Base-by-base conservation (phyloP, 345 rosid species). In the Clarkia xantiana region DNA sequence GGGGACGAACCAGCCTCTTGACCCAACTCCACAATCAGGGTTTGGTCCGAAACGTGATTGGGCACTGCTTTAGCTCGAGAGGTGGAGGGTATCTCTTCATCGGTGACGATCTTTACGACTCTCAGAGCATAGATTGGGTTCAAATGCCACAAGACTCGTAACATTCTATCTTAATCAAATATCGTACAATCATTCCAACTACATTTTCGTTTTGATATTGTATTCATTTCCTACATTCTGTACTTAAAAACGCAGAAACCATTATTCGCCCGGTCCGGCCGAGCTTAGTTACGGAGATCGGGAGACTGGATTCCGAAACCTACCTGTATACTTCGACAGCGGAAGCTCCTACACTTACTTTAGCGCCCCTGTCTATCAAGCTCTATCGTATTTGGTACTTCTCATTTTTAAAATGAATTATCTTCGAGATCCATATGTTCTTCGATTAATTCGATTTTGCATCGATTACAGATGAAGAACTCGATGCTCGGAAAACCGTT, bases 261-360 rank as follows among this genome's bases (percentile, higher is more conserved):
- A 78, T 58, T 91, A 87, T 54, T 86, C 96, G 2, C 95, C 95
- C 7, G 90, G 94, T 49, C 48, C 47, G 18, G 89, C 83, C 10
- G 95, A 91, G 39, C 80, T 91, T 45, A 14, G 56, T 14, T 82
- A 62, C 45, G 79, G 74, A 7, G 90, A 90, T 23, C 82, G 70
- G 55, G 19, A 80, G 29, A 78, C 95, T 0, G 87, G 77, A 42
- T 16, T 69, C 14, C 76, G 64, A 67, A 76, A 87, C 63, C 56
- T 91, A 41, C 59, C 46, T 3, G 47, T 63, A 29, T 54, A 70
- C 41, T 75, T 91, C 18, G 98, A 91, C 69, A 84, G 94, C 25
- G 98, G 98, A 47, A 84, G 96, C 68, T 82, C 98, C 18, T 91
- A 86, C 55, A 80, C 87, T n/a, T 91, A 91, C 68, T 62, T 91